Evolutionary conservation across 495 filamentous ascomycete genomes (phyloP), one percentile per base, ranked within the genome.

Genomic region (Cenococcum geophilum): DNA sequence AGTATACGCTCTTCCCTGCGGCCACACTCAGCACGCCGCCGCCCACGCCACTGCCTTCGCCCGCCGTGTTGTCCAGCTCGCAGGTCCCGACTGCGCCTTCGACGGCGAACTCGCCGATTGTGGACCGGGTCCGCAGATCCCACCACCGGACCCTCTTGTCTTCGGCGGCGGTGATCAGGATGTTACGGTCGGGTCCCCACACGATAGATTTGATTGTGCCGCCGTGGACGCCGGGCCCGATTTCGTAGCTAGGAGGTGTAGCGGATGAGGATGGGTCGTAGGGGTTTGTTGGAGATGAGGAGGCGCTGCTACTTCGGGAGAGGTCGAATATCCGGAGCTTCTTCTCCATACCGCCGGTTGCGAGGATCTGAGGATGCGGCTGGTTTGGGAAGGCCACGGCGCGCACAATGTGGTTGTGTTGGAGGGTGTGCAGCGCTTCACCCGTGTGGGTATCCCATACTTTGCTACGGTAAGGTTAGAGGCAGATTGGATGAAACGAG

Each of bases 401-500:
- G 55, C 93, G 89, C 61, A 96, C 92, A 64, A 98, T 96, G 73
- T 97, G 95, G 57, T 89, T 81, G 74, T 97, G 95, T 66, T 89
- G 83, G 23, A 98, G 83, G 5, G 91, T 89, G 71, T 87, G 88
- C 32, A 96, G 80, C 43, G 88, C 86, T 79, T 97, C 95, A 65
- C 93, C 93, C 4, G 88, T 91, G 67, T 91, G 87, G 5, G 93
- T 96, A 68, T 98, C 93, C 93, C 93, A 98, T 45, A 98, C 85
- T 72, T 93, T 96, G 55, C 89, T 92, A 53, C 18, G 12, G 5
- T 5, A 34, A 11, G 21, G 54, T 70, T 57, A 71, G 62, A 32
- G 51, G 25, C 58, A 21, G 62, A 57, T 60, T 51, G 45, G 45
- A 20, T 53, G 61, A 20, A 56, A 58, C 49, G 40, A 34, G 58